phyloP scores from a whole-genome alignment of 108 stramenopile genomes.

The Ochromonas danica region DNA sequence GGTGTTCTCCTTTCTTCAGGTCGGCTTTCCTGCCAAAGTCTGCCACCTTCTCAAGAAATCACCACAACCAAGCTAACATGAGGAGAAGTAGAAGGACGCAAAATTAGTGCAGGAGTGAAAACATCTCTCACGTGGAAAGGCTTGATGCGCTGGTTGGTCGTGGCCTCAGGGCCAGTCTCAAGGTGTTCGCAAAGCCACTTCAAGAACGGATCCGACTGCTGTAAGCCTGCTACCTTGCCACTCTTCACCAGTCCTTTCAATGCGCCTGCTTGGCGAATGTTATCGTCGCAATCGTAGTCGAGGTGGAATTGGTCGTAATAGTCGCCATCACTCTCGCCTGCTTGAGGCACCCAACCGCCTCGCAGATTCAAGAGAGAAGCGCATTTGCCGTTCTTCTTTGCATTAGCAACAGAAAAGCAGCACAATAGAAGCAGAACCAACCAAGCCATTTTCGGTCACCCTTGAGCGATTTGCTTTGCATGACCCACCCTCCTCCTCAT shows the following conservation, averaged over 20 bases:
- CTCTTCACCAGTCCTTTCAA: not conserved
- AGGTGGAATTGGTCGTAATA: not conserved
- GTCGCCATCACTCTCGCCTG: not conserved
- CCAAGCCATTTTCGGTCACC: no score
- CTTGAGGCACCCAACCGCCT: not conserved
- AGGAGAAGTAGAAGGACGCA: not conserved
- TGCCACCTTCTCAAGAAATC: not conserved
- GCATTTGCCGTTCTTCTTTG: no score
- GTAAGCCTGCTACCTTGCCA: not conserved
- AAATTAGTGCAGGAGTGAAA: not conserved
- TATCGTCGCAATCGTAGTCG: constrained; percentile 3
- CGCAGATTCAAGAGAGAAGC: no score
- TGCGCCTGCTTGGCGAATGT: not conserved
- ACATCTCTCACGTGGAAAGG: not conserved
- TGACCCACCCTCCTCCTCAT: no score
- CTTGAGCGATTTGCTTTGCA: no score
- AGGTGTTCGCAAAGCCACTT: not conserved
- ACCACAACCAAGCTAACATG: not conserved
- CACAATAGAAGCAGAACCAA: no score
- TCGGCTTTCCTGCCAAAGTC: constrained; percentile 1
- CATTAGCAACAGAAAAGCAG: no score
- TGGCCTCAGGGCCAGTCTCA: not conserved
- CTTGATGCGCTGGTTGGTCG: not conserved
- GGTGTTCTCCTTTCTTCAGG: not conserved
- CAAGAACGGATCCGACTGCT: not conserved